Evolutionary conservation across 148 eudicot species (phyloP).

Genomic region (Nepenthes mirabilis): DNA sequence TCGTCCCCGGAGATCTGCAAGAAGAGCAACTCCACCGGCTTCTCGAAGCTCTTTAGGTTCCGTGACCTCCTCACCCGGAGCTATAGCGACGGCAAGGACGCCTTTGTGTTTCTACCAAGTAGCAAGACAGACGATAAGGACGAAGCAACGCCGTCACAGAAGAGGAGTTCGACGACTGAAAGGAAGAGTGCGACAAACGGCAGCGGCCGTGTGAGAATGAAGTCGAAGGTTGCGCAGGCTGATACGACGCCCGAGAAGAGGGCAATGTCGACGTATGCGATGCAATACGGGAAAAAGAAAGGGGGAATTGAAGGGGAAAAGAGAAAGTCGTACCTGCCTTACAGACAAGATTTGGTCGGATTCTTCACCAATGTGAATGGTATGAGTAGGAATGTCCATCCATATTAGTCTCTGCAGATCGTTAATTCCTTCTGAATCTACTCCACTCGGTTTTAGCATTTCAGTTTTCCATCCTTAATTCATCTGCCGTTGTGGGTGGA

Average conservation of each 20-base stretch:
- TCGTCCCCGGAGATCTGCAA: slow-evolving; percentile 29
- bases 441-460: too few relatives aligned
- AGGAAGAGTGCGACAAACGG: slow-evolving; percentile 2
- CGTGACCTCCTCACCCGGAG: slow-evolving; percentile 45
- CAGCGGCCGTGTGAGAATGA: not conserved
- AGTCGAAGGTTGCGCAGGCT: not conserved
- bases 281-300: slow-evolving; percentile 37
- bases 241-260: slow-evolving; percentile 12
- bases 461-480: too few relatives aligned
- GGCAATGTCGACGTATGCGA: slow-evolving; percentile 31
- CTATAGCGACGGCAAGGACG: slow-evolving; percentile 75
- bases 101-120: slow-evolving; percentile 40
- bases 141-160: slow-evolving; percentile 3
- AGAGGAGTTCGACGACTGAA: not conserved
- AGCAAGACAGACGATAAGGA: slow-evolving; percentile 9
- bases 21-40: slow-evolving; percentile 94
- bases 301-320: slow-evolving; percentile 28
- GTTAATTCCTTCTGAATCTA: too few relatives aligned
- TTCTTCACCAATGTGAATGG: slow-evolving; percentile 70
- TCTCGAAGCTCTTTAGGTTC: slow-evolving; percentile 69
- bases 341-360: slow-evolving; percentile 66
- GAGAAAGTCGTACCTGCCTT: slow-evolving; percentile 60
- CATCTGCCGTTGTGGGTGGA: too few relatives aligned
- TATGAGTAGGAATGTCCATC: slow-evolving; percentile 78
- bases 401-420: slow-evolving; percentile 23